Percentiles rank a stretch among this genome's conserved stretches.
These are phyloP conservation scores for Quercus glauca DNA, from an alignment of 306 rosid genomes.

Conservation along the genomic window DNA sequence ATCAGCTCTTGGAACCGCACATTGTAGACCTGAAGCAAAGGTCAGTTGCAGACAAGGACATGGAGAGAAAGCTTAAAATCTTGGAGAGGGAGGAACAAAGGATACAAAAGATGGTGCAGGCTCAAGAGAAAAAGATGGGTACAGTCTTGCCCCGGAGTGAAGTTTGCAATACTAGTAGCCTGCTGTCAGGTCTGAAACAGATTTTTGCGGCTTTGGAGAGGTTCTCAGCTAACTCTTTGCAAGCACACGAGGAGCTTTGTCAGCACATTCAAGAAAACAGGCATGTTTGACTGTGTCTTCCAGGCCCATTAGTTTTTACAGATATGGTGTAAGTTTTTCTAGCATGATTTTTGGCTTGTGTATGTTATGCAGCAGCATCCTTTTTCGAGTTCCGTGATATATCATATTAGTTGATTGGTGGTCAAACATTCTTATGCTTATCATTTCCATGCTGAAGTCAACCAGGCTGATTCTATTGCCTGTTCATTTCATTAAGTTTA, in stretches of 20 bases:
- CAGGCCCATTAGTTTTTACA: not conserved
- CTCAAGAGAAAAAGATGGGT: constrained; percentile 35
- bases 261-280: constrained; percentile 35
- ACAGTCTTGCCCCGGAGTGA: constrained; percentile 20
- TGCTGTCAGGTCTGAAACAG: constrained; percentile 46
- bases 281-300: constrained; percentile 19
- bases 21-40: constrained; percentile 44
- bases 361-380: no score
- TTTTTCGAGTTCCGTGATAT: not conserved
- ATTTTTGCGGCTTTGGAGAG: constrained; percentile 53
- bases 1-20: constrained; percentile 43
- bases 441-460: not conserved
- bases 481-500: not conserved
- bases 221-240: constrained; percentile 45
- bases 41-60: constrained; percentile 43
- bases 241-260: constrained; percentile 56
- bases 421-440: not conserved
- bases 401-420: not conserved
- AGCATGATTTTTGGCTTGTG: not conserved
- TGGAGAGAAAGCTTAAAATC: constrained; percentile 43
- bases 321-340: not conserved
- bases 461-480: not conserved
- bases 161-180: constrained; percentile 6
- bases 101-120: constrained; percentile 44
- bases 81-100: constrained; percentile 53